Percentiles rank a stretch among this genome's conserved stretches.
Evolutionary conservation across 78 protist species (phyloP).

Genomic region (Goniomonas avonlea): DNA sequence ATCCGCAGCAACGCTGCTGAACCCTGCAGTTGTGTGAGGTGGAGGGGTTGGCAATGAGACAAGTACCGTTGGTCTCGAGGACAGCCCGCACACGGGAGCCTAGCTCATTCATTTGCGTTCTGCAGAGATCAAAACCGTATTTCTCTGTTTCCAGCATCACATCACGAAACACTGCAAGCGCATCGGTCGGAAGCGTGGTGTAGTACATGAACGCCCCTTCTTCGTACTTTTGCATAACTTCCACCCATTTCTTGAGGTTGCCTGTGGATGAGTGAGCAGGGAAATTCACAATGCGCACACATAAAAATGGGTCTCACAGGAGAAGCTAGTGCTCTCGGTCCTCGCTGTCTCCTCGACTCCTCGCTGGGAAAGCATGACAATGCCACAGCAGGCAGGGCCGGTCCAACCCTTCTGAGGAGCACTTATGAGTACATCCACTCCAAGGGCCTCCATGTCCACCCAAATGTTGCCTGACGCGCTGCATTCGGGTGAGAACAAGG

Average conservation of each 20-base stretch:
- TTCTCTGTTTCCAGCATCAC: not conserved
- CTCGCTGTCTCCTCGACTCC: not conserved
- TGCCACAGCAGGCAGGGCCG: conserved; percentile 40
- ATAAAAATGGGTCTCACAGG: too few relatives aligned
- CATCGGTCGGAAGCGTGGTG: conserved; percentile 52
- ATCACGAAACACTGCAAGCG: conserved; percentile 14
- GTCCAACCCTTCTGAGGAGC: conserved; percentile 59
- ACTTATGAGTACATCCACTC: conserved; percentile 34
- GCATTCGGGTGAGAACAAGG: too few relatives aligned
- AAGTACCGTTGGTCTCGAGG: too few relatives aligned
- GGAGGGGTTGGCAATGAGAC: too few relatives aligned
- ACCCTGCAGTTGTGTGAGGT: too few relatives aligned
- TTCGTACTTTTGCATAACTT: conserved; percentile 32
- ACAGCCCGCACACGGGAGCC: conserved; percentile 10
- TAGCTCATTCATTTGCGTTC: not conserved
- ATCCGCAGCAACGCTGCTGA: not conserved
- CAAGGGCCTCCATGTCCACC: conserved; percentile 38
- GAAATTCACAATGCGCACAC: not conserved
- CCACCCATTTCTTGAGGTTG: conserved; percentile 32
- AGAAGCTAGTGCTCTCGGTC: not conserved
- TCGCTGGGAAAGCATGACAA: conserved; percentile 23
- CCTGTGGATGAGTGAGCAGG: too few relatives aligned
- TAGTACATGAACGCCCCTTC: conserved; percentile 35
- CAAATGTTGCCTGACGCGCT: conserved; percentile 35
- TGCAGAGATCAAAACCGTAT: conserved; percentile 9